These are phyloP conservation scores for Nitzschia palea DNA, from an alignment of 108 stramenopile genomes.

Conservation along the genomic window DNA sequence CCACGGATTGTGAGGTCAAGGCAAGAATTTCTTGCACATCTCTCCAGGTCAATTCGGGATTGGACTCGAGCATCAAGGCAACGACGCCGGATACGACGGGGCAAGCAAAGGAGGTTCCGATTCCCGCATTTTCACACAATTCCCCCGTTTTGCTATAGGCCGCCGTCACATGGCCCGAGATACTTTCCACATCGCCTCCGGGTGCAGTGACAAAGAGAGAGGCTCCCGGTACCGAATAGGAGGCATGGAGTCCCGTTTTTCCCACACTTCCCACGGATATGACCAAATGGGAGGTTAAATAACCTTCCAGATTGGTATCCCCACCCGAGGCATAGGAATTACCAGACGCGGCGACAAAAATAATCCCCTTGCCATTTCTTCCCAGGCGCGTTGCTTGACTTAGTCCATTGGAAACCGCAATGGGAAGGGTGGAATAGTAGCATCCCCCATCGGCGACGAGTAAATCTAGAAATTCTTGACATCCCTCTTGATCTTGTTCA, in stretches of 20 bases:
- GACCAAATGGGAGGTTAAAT: slow-evolving; percentile 22
- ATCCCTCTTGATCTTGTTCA: slow-evolving; percentile 20
- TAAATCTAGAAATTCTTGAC: slow-evolving; percentile 28
- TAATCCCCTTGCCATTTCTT: slow-evolving; percentile 44
- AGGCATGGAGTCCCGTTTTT: slow-evolving; percentile 26
- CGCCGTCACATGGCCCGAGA: slow-evolving; percentile 13
- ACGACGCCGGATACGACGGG: slow-evolving; percentile 45
- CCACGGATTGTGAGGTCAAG: slow-evolving; percentile 8
- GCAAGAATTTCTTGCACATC: slow-evolving; percentile 48
- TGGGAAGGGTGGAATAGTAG: background rate
- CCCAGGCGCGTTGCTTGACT: slow-evolving; percentile 18
- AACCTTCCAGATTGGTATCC: slow-evolving; percentile 31
- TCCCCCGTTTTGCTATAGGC: slow-evolving; percentile 2
- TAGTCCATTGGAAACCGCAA: background rate
- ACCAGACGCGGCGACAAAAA: slow-evolving; percentile 44
- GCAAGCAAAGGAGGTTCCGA: slow-evolving; percentile 41
- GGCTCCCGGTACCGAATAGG: slow-evolving; percentile 40
- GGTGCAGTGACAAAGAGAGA: slow-evolving; percentile 34
- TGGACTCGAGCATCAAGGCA: slow-evolving; percentile 48
- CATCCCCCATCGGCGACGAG: slow-evolving; percentile 17
- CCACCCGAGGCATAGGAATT: slow-evolving; percentile 26
- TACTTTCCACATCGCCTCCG: slow-evolving; percentile 37
- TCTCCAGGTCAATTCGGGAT: slow-evolving; percentile 45
- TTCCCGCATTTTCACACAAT: slow-evolving; percentile 5
- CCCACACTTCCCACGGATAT: slow-evolving; percentile 46